Percentiles rank a stretch among this genome's conserved stretches.
Evolutionary conservation across 1,139 yeast species (phyloP).

Genomic region (Citeromyces hawaiiensis): DNA sequence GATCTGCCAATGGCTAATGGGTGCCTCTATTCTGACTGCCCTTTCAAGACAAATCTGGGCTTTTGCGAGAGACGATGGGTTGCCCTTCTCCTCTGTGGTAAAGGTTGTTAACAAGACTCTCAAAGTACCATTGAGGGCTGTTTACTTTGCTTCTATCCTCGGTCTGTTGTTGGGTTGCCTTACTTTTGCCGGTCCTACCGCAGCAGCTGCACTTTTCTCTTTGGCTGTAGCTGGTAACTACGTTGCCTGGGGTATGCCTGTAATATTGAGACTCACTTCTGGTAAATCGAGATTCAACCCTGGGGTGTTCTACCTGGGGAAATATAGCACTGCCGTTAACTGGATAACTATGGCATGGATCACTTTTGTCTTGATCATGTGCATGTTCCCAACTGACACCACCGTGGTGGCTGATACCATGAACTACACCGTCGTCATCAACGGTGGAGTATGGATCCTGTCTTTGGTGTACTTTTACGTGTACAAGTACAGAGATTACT

Average conservation of each 20-base stretch:
- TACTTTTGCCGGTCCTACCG: conserved; percentile 40
- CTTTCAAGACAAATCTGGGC: conserved; percentile 71
- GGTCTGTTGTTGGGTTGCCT: conserved; percentile 35
- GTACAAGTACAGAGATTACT: conserved; percentile 32
- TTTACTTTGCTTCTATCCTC: conserved; percentile 32
- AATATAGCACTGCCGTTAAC: conserved; percentile 42
- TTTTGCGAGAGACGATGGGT: conserved; percentile 54
- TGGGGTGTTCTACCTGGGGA: conserved; percentile 63
- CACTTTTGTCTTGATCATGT: conserved; percentile 25
- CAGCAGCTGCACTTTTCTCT: conserved; percentile 41
- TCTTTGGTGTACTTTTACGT: conserved; percentile 28
- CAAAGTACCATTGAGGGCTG: conserved; percentile 42
- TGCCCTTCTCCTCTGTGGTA: conserved; percentile 35
- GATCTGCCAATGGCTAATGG: conserved; percentile 53
- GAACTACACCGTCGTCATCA: conserved; percentile 39
- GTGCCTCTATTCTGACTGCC: conserved; percentile 67
- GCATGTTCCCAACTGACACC: conserved; percentile 29
- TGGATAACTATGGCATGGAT: conserved; percentile 26
- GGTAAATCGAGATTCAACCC: conserved; percentile 48
- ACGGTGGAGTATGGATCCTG: conserved; percentile 32
- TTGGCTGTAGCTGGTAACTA: conserved; percentile 43
- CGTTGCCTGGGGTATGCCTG: conserved; percentile 36
- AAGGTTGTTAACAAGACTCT: conserved; percentile 28
- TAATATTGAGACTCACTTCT: conserved; percentile 35
- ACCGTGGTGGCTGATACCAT: conserved; percentile 28